Percentiles rank a stretch among this genome's conserved stretches.
phyloP scores from a whole-genome alignment of 371 early-diverging fungal genomes.

The Dipsacomyces acuminosporus region DNA sequence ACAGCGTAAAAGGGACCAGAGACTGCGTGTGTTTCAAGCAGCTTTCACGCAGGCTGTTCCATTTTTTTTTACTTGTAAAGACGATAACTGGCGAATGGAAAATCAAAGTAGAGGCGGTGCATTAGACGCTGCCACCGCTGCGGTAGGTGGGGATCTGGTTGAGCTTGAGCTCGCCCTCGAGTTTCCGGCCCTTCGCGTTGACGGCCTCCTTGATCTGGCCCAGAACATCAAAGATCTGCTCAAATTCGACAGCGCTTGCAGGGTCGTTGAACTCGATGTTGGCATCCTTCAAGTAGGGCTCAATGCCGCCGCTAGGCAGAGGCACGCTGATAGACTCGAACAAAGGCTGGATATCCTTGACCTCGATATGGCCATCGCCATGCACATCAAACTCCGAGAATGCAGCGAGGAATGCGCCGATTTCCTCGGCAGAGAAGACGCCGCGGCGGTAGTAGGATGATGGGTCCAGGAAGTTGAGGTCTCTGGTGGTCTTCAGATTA shows the following conservation, averaged over 20 bases:
- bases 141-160: constrained; percentile 60
- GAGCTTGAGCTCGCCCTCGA: constrained; percentile 45
- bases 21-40: too few relatives aligned
- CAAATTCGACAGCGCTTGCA: constrained; percentile 59
- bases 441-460: constrained; percentile 57
- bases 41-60: too few relatives aligned
- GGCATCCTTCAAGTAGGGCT: constrained; percentile 49
- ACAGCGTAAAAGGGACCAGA: too few relatives aligned
- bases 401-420: constrained; percentile 58
- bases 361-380: constrained; percentile 58
- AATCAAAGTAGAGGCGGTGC: neutral
- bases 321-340: constrained; percentile 46
- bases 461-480: constrained; percentile 29
- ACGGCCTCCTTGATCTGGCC: constrained; percentile 54
- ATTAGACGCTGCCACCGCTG: constrained; percentile 67
- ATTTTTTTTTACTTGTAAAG: too few relatives aligned
- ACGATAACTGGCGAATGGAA: neutral
- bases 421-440: constrained; percentile 66
- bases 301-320: constrained; percentile 30
- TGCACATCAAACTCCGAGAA: constrained; percentile 60
- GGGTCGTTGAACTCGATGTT: constrained; percentile 47
- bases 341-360: constrained; percentile 49
- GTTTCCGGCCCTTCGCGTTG: constrained; percentile 42
- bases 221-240: constrained; percentile 71
- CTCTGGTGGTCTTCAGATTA: constrained; percentile 27